Percentiles rank a stretch among this genome's conserved stretches.
Evolutionary conservation across 2,329 filamentous ascomycete species (phyloP).

Genomic region (Fusarium newnesense): DNA sequence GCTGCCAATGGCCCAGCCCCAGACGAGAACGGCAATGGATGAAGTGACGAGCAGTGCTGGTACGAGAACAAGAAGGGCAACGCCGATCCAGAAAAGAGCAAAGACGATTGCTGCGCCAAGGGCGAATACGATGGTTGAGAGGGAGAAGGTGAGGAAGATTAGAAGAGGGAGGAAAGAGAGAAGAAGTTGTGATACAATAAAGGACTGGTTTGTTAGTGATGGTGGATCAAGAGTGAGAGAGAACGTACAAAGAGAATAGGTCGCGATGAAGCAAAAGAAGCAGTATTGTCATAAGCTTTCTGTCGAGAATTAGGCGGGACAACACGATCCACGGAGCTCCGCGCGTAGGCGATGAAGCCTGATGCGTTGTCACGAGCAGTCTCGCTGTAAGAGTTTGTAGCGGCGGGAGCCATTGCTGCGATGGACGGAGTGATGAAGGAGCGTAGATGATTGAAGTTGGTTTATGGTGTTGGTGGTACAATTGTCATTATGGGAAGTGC

Average conservation of each 20-base stretch:
- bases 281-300: constrained; percentile 62
- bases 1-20: constrained; percentile 72
- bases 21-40: constrained; percentile 70
- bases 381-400: constrained; percentile 29
- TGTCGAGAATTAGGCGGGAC: constrained; percentile 71
- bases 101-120: constrained; percentile 71
- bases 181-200: constrained; percentile 72
- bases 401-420: constrained; percentile 19
- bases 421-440: neutral
- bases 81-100: constrained; percentile 72
- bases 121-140: constrained; percentile 71
- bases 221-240: neutral
- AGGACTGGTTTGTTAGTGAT: constrained; percentile 61
- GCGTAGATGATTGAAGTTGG: neutral
- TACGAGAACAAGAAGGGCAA: constrained; percentile 74
- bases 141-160: constrained; percentile 74
- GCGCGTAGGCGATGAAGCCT: constrained; percentile 53
- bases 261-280: constrained; percentile 68
- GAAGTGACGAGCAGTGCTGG: constrained; percentile 75
- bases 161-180: constrained; percentile 74
- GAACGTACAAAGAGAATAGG: constrained; percentile 74
- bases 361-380: constrained; percentile 49
- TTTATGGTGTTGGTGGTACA: neutral
- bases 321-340: constrained; percentile 59
- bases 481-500: constrained; percentile 11